phyloP scores from a whole-genome alignment of 345 rosid species.

The Carallia brachiata region DNA sequence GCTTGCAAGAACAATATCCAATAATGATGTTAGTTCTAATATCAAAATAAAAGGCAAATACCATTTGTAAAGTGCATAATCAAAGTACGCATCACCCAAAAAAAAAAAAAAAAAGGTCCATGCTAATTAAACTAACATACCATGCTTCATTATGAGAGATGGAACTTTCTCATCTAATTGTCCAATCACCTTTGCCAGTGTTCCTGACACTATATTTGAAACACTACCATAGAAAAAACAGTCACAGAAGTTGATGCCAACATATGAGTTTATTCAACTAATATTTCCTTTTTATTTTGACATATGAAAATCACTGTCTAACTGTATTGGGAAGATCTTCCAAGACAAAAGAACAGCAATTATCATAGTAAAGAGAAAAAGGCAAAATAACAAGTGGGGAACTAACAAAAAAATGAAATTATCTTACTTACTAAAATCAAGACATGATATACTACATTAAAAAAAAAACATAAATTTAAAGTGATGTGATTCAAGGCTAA shows the following conservation, averaged over 20 bases:
- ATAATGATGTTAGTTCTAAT: neutral
- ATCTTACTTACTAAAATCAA: too few relatives aligned
- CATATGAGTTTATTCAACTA: too few relatives aligned
- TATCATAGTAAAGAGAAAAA: constrained; percentile 41
- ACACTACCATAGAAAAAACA: neutral
- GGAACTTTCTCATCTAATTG: constrained; percentile 57
- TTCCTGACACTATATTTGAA: constrained; percentile 73
- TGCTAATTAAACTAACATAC: constrained; percentile 28
- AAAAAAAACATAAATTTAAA: too few relatives aligned
- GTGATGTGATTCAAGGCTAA: too few relatives aligned
- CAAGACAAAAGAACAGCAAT: constrained; percentile 81
- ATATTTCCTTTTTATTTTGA: too few relatives aligned
- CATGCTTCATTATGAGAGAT: constrained; percentile 67
- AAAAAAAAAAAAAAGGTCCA: too few relatives aligned
- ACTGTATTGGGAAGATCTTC: constrained; percentile 67
- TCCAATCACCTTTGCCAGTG: constrained; percentile 69
- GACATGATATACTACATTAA: too few relatives aligned
- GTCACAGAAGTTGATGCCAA: too few relatives aligned
- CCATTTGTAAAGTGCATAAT: neutral
- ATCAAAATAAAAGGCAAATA: neutral
- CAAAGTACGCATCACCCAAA: neutral
- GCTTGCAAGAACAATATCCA: neutral
- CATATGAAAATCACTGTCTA: neutral
- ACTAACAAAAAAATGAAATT: too few relatives aligned
- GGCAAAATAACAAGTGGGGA: too few relatives aligned